These are phyloP conservation scores for Funneliformis geosporum DNA, from an alignment of 192 early-diverging fungal genomes.

Conservation along the genomic window DNA sequence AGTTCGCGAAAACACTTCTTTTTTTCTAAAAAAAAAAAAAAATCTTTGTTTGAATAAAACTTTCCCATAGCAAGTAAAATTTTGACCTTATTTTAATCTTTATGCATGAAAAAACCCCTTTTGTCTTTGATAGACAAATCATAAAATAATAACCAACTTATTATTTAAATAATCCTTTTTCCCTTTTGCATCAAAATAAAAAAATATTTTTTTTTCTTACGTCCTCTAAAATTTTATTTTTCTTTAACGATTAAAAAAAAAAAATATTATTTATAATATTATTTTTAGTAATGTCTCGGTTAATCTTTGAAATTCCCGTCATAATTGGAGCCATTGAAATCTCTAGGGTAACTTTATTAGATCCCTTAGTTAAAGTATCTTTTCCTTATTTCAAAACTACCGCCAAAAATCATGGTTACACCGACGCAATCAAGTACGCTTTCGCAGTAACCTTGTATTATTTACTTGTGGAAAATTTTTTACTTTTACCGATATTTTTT, in stretches of 20 bases:
- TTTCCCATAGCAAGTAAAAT: background rate
- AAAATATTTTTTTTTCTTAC: too few species aligned
- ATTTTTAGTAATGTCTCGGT: background rate
- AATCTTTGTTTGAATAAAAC: background rate
- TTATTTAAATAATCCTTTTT: background rate
- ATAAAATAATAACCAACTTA: background rate
- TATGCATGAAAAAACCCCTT: background rate
- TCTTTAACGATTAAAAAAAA: background rate
- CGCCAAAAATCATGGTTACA: background rate
- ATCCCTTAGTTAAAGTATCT: background rate
- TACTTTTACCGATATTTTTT: background rate
- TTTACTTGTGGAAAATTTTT: background rate
- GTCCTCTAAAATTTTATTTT: too few species aligned
- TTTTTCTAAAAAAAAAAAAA: background rate
- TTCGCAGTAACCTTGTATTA: background rate
- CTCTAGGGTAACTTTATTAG: background rate
- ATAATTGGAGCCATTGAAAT: background rate
- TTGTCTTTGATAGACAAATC: background rate
- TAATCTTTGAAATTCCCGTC: background rate
- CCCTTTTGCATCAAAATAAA: background rate
- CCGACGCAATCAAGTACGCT: background rate
- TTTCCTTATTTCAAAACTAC: background rate
- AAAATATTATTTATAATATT: background rate
- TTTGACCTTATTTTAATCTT: background rate
- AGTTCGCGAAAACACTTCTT: background rate